Evolutionary conservation across 1,284 basidiomycete species (phyloP), one percentile per base, ranked within the genome.

Genomic region (Peniophora sp.): DNA sequence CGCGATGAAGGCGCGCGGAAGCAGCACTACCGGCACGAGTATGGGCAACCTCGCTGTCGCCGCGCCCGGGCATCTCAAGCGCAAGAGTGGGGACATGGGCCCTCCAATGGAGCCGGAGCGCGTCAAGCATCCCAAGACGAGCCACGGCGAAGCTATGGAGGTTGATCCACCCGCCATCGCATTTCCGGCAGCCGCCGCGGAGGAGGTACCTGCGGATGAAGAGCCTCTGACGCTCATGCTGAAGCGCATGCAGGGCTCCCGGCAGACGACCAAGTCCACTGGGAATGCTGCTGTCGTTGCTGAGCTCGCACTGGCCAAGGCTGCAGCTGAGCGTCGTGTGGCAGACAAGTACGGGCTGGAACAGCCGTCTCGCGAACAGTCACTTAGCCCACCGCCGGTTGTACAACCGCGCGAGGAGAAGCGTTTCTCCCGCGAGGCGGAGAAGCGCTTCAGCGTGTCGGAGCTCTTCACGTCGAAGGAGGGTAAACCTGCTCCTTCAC

Each of bases 241-340:
- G 27, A 32, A 32, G 27, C 27, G 27, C 27, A 32, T 32, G 27
- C 27, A 32, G 27, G 27, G 27, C 27, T 32, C 27, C 6, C 27
- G 27, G 27, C 27, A 32, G 27, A 32, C 27, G 6, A 32, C 27
- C 27, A 87, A 80, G 60, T 82, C 84, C n/a, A 60, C 84, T 5
- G 82, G 81, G 45, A 77, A 73, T 11, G 68, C 64, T n/a, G 75
- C 77, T 11, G 79, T 32, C 12, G 27, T 74, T 2, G 78, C 73
- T 19, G 82, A 80, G 17, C 71, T 88, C 14, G 84, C 83, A 8
- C 81, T 86, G 64, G 85, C 84, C 10, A 72, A 77, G 51, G 83
- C 83, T 2, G 79, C 79, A 44, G 86, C 86, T 3, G 82, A 88
- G 61, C 84, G 81, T 3, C 74, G 77, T 52, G 73, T 89, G 12